Evolutionary conservation across 768 basidiomycete genomes (phyloP).

Genomic region (Lactarius hatsudake): DNA sequence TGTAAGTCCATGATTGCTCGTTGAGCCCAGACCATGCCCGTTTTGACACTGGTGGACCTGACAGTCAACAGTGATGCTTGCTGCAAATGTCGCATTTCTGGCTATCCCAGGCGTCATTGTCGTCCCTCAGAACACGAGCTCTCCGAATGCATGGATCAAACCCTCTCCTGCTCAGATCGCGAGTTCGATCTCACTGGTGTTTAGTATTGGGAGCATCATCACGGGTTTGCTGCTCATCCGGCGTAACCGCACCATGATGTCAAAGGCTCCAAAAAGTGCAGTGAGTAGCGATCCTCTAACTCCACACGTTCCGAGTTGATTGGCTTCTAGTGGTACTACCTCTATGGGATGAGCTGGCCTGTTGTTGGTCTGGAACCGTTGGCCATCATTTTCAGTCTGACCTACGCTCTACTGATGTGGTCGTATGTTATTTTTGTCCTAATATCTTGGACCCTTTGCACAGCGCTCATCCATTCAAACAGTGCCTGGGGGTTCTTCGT

Average conservation of each 20-base stretch:
- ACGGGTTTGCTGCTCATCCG: slow-evolving; percentile 47
- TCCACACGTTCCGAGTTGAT: slow-evolving; percentile 8
- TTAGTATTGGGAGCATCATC: slow-evolving; percentile 49
- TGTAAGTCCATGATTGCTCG: neutral
- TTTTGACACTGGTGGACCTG: neutral
- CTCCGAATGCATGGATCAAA: slow-evolving; percentile 19
- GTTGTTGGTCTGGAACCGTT: slow-evolving; percentile 47
- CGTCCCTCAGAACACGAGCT: neutral
- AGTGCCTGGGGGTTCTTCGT: slow-evolving; percentile 43
- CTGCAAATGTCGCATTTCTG: slow-evolving; percentile 36
- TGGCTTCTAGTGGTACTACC: slow-evolving; percentile 29
- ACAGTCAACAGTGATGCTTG: slow-evolving; percentile 38
- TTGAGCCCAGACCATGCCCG: neutral
- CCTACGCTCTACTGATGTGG: slow-evolving; percentile 45
- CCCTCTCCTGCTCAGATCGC: slow-evolving; percentile 47
- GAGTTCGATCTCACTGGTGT: slow-evolving; percentile 49
- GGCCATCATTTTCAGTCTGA: slow-evolving; percentile 52
- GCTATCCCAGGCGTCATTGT: slow-evolving; percentile 35
- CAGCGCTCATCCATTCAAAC: neutral
- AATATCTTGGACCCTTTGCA: no score
- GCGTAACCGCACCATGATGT: slow-evolving; percentile 41
- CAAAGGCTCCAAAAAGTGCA: slow-evolving; percentile 31
- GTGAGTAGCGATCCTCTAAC: slow-evolving; percentile 17
- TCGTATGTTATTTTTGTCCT: neutral
- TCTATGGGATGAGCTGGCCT: slow-evolving; percentile 30